Conservation (phyloP, 768 basidiomycete genomes). For the Lentinula boryana region DNA sequence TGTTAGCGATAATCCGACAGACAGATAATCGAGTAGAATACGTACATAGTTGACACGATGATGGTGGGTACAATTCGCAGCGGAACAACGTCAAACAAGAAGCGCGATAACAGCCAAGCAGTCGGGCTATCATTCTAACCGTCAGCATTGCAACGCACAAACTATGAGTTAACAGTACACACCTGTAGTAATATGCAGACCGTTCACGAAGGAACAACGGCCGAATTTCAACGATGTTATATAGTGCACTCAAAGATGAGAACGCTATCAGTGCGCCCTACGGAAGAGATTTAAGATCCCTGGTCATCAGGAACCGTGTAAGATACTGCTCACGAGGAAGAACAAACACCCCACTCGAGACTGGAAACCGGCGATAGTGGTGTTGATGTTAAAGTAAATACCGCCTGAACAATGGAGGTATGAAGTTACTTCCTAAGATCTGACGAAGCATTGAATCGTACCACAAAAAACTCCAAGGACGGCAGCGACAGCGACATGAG, state of each 20-base stretch:
- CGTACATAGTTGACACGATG: conserved; percentile 77
- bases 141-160: background rate
- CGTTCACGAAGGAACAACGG: conserved; percentile 88
- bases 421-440: background rate
- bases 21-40: background rate
- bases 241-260: conserved; percentile 83
- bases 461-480: conserved; percentile 85
- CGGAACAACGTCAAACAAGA: conserved; percentile 87
- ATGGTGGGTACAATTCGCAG: conserved; percentile 87
- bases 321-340: conserved; percentile 59
- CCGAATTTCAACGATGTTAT: conserved; percentile 80
- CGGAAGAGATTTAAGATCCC: background rate
- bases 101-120: conserved; percentile 84
- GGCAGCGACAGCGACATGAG: conserved; percentile 66
- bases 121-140: conserved; percentile 44
- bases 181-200: conserved; percentile 83
- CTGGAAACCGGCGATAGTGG: conserved; percentile 90
- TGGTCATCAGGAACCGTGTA: background rate
- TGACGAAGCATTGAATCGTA: conserved; percentile 21
- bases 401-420: conserved; percentile 46
- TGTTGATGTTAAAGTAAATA: conserved; percentile 74
- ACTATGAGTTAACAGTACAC: conserved; percentile 6
- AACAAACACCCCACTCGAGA: conserved; percentile 90
- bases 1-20: conserved; percentile 4
- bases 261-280: conserved; percentile 90